These are phyloP conservation scores for Blastocystis sp. DNA, from an alignment of 352 stramenopile genomes.

Conservation along the genomic window DNA sequence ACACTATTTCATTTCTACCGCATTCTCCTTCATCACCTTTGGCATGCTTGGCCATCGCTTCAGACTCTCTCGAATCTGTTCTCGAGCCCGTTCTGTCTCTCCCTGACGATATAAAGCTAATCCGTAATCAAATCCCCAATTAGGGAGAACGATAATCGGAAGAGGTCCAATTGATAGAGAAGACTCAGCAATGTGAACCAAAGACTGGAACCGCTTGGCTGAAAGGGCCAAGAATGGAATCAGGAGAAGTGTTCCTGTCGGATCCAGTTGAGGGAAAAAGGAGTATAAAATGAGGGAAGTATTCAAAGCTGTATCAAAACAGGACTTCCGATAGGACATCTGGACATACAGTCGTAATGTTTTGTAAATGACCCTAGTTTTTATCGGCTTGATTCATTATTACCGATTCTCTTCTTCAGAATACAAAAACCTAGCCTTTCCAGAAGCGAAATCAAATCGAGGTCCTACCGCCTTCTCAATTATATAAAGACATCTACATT, in stretches of 20 bases:
- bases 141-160: neutral
- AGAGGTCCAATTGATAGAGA: neutral
- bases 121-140: constrained; percentile 43
- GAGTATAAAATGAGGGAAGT: constrained; percentile 18
- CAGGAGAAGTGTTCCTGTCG: constrained; percentile 2
- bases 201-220: neutral
- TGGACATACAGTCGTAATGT: neutral
- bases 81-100: neutral
- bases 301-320: constrained; percentile 32
- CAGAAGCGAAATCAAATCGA: constrained; percentile 4
- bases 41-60: neutral
- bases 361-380: neutral
- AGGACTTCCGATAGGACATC: neutral
- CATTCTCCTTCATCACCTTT: neutral
- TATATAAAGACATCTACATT: constrained; percentile 22
- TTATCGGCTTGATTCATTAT: neutral
- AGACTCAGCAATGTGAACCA: neutral
- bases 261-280: constrained; percentile 39
- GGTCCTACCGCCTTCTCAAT: constrained; percentile 24
- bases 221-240: constrained; percentile 23
- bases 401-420: constrained; percentile 19
- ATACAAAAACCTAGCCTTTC: neutral
- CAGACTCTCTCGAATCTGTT: neutral
- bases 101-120: neutral
- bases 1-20: neutral